phyloP scores from a whole-genome alignment of 768 basidiomycete genomes.

The Panaeolus cyanescens region DNA sequence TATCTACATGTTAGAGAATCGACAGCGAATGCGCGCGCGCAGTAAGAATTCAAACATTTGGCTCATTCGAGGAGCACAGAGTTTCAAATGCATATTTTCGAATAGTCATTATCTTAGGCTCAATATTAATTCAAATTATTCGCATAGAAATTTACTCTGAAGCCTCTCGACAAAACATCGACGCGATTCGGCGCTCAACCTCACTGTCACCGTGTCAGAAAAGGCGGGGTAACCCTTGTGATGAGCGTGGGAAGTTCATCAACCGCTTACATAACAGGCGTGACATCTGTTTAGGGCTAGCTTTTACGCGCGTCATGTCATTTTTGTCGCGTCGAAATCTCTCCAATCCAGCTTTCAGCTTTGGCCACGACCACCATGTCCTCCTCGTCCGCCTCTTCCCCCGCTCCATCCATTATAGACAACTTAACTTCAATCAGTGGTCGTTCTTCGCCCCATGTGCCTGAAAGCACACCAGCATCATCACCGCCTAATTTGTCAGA shows the following conservation, averaged over 20 bases:
- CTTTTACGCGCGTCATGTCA: not conserved
- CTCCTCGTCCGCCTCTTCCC: conserved; percentile 18
- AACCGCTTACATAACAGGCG: not conserved
- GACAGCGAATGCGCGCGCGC: too few species aligned
- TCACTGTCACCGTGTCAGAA: too few species aligned
- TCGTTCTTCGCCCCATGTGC: conserved; percentile 12
- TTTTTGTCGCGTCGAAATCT: not conserved
- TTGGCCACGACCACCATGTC: conserved; percentile 20
- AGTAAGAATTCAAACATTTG: too few species aligned
- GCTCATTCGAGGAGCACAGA: too few species aligned
- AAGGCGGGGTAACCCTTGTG: too few species aligned
- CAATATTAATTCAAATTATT: too few species aligned
- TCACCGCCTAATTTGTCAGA: conserved; percentile 25
- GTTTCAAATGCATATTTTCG: too few species aligned
- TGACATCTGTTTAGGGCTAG: not conserved
- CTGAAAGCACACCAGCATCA: conserved; percentile 25
- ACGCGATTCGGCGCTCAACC: too few species aligned
- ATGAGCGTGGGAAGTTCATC: not conserved
- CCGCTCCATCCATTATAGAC: conserved; percentile 12
- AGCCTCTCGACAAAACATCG: too few species aligned
- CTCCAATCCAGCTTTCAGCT: not conserved
- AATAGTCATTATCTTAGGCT: too few species aligned
- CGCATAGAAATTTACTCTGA: too few species aligned
- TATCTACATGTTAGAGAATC: too few species aligned
- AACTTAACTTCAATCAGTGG: not conserved